Base-by-base conservation (phyloP, 345 rosid genomes). In the Salix viminalis region DNA sequence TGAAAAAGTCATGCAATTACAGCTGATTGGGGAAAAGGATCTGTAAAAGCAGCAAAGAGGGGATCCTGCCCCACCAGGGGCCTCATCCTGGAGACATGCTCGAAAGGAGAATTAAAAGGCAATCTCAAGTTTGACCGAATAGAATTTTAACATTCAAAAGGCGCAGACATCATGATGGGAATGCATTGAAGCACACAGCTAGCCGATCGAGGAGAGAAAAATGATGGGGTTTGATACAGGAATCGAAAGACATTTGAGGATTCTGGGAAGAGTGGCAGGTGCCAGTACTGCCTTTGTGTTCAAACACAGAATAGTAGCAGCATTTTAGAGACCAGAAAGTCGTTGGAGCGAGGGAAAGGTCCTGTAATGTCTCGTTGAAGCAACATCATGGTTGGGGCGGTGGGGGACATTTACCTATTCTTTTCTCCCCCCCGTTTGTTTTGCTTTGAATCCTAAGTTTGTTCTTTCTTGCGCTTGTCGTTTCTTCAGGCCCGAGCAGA, bases 401-500 rank as follows among this genome's bases (percentile, higher is more conserved):
- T 83, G 83, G 93, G 93, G 83, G 34, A 88, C 91, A 88, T 76
- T 26, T 50, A 0, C 79, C 76, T 84, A 85, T 65, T 42, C 65
- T 77, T 81, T 80, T 36, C 32, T 74, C 28, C 36, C 3, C 62
- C 52, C 34, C 30, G 23, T 68, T n/a, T 42, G 75, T 69, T 46
- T 41, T 74, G 70, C 46, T 77, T 72, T 56, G 10, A 56, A 56
- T 34, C 46, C 66, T 18, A 26, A 21, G 24, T 2, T 56, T 21
- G 30, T 32, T 16, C 68, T 67, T 70, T 32, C n/a, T 65, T 1
- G 19, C 68, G 19, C 44, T 64, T 76, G 76, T 83, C 85, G 79
- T 84, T 81, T 77, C 87, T 88, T 86, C 75, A 60, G 91, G 76
- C 82, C 71, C 74, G 87, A 83, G 89, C 81, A 75, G 64, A 84